Evolutionary conservation across 2,329 filamentous ascomycete genomes (phyloP).

Genomic region (Hypoxylon sp.): DNA sequence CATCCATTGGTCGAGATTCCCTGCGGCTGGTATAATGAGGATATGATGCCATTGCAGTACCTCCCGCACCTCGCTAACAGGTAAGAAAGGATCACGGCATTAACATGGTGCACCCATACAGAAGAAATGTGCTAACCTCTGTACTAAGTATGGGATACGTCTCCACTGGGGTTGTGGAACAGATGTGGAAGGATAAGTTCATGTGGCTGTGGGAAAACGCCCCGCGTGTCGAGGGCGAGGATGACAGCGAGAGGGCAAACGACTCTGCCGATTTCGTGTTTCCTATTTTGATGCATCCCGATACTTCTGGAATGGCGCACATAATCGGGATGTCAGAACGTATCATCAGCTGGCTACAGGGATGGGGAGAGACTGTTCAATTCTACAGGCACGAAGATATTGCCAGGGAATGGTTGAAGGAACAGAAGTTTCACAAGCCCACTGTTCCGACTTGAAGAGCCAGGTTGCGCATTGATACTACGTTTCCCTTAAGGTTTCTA

Average conservation of each 20-base stretch:
- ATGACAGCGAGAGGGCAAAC: conserved; percentile 2
- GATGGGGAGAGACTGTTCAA: neutral
- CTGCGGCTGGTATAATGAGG: conserved; percentile 1
- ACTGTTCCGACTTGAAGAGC: neutral
- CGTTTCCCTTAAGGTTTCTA: neutral
- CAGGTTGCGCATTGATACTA: neutral
- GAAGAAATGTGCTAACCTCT: neutral
- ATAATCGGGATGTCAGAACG: neutral
- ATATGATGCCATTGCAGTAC: neutral
- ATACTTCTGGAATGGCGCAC: neutral
- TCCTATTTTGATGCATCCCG: neutral
- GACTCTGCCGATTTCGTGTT: neutral
- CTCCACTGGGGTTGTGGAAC: neutral
- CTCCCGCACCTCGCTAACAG: neutral
- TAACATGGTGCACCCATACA: neutral
- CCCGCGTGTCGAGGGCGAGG: neutral
- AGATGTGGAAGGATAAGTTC: neutral
- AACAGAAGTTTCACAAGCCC: neutral
- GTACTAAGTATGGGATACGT: neutral
- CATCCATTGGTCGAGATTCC: neutral
- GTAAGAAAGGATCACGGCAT: neutral
- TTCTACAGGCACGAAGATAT: neutral
- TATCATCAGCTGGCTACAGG: neutral
- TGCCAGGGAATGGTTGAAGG: neutral
- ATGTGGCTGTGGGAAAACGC: neutral